Evolutionary conservation across 257 asterid genomes (phyloP).

Genomic region (Anisodus tanguticus): DNA sequence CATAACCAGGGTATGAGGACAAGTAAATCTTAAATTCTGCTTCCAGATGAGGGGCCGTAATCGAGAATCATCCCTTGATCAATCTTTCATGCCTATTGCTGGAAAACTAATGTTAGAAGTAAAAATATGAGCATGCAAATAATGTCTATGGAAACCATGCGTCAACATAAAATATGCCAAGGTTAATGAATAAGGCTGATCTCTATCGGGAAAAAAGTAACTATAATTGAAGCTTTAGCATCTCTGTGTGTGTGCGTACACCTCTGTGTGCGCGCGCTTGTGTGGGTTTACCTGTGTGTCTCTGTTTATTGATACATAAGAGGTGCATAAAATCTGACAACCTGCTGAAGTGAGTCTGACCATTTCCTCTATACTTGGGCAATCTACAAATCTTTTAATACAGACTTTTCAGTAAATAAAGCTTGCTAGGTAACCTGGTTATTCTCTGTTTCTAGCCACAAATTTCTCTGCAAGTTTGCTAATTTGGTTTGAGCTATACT

Average conservation of each 20-base stretch:
- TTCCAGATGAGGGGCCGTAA: slow-evolving; percentile 9
- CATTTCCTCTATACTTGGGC: slow-evolving; percentile 7
- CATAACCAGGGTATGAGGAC: slow-evolving; percentile 14
- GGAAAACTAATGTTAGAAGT: not conserved
- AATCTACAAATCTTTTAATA: not conserved
- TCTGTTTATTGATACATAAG: not conserved
- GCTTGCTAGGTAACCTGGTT: not conserved
- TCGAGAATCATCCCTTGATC: not conserved
- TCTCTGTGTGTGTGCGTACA: not conserved
- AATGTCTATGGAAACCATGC: not conserved
- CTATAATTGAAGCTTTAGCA: slow-evolving; percentile 7
- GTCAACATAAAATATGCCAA: slow-evolving; percentile 4
- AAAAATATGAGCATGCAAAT: not conserved
- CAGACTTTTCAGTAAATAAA: not conserved
- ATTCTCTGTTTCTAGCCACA: slow-evolving; percentile 11
- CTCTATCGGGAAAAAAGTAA: slow-evolving; percentile 1
- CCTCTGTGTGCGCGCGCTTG: not conserved
- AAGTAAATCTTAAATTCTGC: not conserved
- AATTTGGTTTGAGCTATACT: slow-evolving; percentile 1
- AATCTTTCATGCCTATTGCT: not conserved
- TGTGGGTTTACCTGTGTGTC: not conserved
- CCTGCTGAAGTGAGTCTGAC: not conserved
- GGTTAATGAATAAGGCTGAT: not conserved
- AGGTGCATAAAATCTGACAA: slow-evolving; percentile 10
- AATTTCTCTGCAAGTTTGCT: not conserved